Conservation (phyloP, 2,329 filamentous ascomycete species). For the Sporothrix protearum region DNA sequence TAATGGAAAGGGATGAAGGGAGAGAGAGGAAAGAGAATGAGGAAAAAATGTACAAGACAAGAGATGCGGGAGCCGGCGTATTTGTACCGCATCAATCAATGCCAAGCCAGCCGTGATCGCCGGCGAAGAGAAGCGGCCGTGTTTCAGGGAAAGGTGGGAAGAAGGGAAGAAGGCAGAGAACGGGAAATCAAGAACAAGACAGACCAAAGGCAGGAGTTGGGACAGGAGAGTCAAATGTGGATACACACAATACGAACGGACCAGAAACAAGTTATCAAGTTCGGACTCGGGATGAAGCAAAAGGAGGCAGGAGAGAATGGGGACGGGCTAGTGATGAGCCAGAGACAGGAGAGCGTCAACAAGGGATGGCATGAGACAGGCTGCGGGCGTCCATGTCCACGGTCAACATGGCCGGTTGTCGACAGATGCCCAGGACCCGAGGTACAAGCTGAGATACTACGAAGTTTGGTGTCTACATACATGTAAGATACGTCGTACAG, state of each 20-base stretch:
- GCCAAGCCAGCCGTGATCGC: slow-evolving; percentile 24
- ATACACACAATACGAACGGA: neutral
- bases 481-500: too few relatives aligned
- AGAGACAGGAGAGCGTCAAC: neutral
- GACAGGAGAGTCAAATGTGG: neutral
- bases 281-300: slow-evolving; percentile 10
- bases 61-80: slow-evolving; percentile 1
- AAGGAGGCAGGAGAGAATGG: neutral
- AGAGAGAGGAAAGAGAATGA: slow-evolving; percentile 24
- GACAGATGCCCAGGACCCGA: neutral
- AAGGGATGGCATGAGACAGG: neutral
- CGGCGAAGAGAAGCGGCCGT: slow-evolving; percentile 15
- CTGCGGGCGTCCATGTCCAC: neutral
- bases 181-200: neutral
- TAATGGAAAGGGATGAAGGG: slow-evolving; percentile 22
- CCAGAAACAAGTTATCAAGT: neutral
- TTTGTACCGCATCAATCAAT: slow-evolving; percentile 28
- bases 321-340: neutral
- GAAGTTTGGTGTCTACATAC: too few relatives aligned
- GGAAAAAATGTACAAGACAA: slow-evolving; percentile 25
- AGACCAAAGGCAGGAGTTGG: slow-evolving; percentile 2
- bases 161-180: neutral
- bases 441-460: too few relatives aligned
- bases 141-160: slow-evolving; percentile 28
- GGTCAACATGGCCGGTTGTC: neutral